Percentiles rank a stretch among this genome's conserved stretches.
Evolutionary conservation across 2,329 filamentous ascomycete genomes (phyloP).

Genomic region (Chalaropsis ovoidea): DNA sequence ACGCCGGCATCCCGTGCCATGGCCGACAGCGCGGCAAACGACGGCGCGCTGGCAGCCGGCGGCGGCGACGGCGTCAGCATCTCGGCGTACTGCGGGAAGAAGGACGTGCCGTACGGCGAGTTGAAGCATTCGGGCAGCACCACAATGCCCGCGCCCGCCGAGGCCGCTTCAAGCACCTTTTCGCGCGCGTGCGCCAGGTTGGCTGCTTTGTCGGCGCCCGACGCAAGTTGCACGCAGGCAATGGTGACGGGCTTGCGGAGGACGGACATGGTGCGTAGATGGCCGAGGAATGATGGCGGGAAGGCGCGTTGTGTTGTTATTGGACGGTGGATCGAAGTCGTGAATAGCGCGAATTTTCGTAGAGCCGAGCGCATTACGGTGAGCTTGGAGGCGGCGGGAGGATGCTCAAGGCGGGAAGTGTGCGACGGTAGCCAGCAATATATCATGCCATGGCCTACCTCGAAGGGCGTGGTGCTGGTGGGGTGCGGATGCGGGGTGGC

Average conservation of each 20-base stretch:
- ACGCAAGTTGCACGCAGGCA: slow-evolving; percentile 70
- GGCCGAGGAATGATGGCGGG: slow-evolving; percentile 17
- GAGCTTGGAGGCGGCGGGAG: too few species aligned
- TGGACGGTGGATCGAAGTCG: neutral
- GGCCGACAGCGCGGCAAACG: slow-evolving; percentile 70
- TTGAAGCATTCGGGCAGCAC: slow-evolving; percentile 99
- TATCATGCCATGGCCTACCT: neutral
- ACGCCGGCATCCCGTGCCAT: slow-evolving; percentile 69
- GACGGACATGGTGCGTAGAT: slow-evolving; percentile 34
- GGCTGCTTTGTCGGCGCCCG: slow-evolving; percentile 68
- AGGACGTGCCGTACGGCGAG: slow-evolving; percentile 83
- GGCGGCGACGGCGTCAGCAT: slow-evolving; percentile 65
- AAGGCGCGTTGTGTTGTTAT: neutral
- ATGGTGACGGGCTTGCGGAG: slow-evolving; percentile 71
- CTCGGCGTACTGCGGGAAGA: slow-evolving; percentile 88
- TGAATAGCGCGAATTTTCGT: slow-evolving; percentile 18
- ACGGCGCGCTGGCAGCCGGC: slow-evolving; percentile 58
- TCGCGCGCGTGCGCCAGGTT: slow-evolving; percentile 74
- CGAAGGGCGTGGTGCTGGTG: neutral
- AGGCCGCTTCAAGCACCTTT: slow-evolving; percentile 73
- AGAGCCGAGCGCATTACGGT: slow-evolving; percentile 13
- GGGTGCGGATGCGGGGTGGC: neutral
- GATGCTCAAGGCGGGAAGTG: neutral
- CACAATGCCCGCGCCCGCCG: slow-evolving; percentile 68
- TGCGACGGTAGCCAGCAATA: neutral